phyloP scores from a whole-genome alignment of 2,329 filamentous ascomycete genomes.

The Ramularia endophylla region DNA sequence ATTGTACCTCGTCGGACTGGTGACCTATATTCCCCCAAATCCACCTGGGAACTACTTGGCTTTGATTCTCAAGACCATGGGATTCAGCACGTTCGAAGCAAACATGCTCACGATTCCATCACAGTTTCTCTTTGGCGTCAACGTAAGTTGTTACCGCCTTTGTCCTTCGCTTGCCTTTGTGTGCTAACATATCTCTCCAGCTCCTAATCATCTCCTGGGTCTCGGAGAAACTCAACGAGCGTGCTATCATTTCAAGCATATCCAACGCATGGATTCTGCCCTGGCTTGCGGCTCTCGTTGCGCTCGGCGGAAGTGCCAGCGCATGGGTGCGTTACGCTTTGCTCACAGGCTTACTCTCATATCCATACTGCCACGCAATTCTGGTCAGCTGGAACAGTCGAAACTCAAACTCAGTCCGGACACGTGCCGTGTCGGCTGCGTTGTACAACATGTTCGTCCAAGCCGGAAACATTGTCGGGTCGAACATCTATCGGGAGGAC shows the following conservation, averaged over 20 bases:
- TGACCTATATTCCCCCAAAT: constrained; percentile 46
- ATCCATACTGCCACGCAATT: constrained; percentile 41
- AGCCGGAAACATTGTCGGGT: constrained; percentile 41
- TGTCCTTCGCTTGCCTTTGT: background rate
- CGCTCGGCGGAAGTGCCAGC: constrained; percentile 23
- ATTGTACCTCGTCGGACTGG: constrained; percentile 16
- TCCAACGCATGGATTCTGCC: constrained; percentile 53
- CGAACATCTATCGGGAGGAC: constrained; percentile 46
- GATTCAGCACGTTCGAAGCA: constrained; percentile 51
- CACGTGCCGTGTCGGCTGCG: constrained; percentile 38
- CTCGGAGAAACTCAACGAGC: constrained; percentile 46
- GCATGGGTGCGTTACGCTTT: constrained; percentile 36
- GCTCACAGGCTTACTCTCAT: constrained; percentile 36
- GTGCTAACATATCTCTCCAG: constrained; percentile 27
- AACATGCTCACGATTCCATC: constrained; percentile 58
- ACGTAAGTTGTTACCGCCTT: constrained; percentile 30
- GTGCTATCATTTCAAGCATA: constrained; percentile 42
- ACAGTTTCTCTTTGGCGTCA: constrained; percentile 18
- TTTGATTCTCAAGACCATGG: constrained; percentile 30
- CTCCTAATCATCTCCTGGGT: constrained; percentile 47
- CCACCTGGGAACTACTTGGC: constrained; percentile 52
- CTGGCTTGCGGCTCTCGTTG: constrained; percentile 47
- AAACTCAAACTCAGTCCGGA: constrained; percentile 39
- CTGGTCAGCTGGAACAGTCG: constrained; percentile 39
- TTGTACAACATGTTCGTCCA: constrained; percentile 40